These are phyloP conservation scores for Sarocladium brachiariae DNA, from an alignment of 2,329 filamentous ascomycete genomes.

Conservation along the genomic window DNA sequence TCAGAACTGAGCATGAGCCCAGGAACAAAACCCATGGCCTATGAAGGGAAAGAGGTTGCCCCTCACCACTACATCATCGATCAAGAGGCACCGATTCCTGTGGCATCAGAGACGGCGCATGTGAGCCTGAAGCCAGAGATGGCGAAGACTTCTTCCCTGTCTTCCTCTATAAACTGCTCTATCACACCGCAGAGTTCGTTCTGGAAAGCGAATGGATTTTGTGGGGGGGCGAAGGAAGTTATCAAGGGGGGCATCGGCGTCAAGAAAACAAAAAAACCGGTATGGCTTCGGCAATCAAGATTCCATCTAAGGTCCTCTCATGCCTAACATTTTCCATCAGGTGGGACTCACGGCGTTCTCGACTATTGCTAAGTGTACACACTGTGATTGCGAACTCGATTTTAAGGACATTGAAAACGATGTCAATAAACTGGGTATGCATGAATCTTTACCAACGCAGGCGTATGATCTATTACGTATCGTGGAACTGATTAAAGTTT, in stretches of 20 bases:
- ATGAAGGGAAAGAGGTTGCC: background rate
- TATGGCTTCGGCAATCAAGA: too few relatives aligned
- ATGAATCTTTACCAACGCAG: background rate
- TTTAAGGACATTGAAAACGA: conserved; percentile 47
- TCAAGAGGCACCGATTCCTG: conserved; percentile 9
- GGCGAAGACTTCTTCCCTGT: background rate
- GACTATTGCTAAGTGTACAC: conserved; percentile 43
- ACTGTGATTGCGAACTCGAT: conserved; percentile 48
- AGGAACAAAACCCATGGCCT: conserved; percentile 12
- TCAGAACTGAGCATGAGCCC: conserved; percentile 12
- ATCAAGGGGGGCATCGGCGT: conserved; percentile 41
- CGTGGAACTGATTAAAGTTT: background rate
- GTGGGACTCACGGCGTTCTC: conserved; percentile 31
- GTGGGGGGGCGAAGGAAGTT: conserved; percentile 45
- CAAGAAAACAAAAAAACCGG: conserved; percentile 43
- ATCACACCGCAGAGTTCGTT: conserved; percentile 43
- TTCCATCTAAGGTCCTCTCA: background rate
- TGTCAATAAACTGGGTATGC: conserved; percentile 39
- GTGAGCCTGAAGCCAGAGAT: conserved; percentile 8
- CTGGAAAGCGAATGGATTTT: conserved; percentile 47
- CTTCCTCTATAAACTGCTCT: conserved; percentile 27
- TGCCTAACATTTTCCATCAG: conserved; percentile 18
- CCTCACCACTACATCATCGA: background rate
- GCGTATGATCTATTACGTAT: background rate
- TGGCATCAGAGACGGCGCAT: too few relatives aligned